Evolutionary conservation across 768 basidiomycete species (phyloP).

Genomic region (Terana coerulea): DNA sequence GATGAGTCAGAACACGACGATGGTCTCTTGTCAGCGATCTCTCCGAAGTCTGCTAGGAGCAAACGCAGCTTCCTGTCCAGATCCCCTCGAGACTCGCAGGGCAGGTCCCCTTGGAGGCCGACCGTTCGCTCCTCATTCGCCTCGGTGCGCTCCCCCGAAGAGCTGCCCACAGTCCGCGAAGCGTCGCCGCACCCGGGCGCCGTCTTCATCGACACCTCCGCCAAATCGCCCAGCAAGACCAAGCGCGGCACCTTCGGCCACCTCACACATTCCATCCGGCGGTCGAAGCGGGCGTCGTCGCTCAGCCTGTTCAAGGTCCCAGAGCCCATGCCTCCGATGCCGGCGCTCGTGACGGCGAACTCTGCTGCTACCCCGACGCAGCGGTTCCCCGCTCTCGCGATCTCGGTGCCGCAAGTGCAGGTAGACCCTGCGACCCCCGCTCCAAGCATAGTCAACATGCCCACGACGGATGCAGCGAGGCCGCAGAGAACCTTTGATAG

Average conservation of each 20-base stretch:
- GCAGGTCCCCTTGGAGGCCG: not conserved
- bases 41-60: not conserved
- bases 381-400: not conserved
- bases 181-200: not conserved
- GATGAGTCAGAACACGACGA: not conserved
- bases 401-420: slow-evolving; percentile 1
- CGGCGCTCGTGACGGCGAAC: not conserved
- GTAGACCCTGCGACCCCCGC: slow-evolving; percentile 4
- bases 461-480: not conserved
- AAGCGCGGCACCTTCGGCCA: slow-evolving; percentile 8
- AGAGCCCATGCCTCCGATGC: slow-evolving; percentile 6
- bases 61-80: slow-evolving; percentile 6
- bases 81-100: not conserved
- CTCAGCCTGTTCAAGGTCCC: not conserved
- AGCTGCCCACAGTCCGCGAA: slow-evolving; percentile 12
- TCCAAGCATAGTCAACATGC: not conserved
- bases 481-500: not conserved
- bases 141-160: slow-evolving; percentile 3
- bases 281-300: not conserved
- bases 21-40: not conserved
- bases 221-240: not conserved
- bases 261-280: not conserved
- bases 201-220: not conserved
- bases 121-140: not conserved
- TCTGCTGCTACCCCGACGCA: not conserved